Conservation (phyloP, 345 rosid species). For the Rhodamnia argentea region DNA sequence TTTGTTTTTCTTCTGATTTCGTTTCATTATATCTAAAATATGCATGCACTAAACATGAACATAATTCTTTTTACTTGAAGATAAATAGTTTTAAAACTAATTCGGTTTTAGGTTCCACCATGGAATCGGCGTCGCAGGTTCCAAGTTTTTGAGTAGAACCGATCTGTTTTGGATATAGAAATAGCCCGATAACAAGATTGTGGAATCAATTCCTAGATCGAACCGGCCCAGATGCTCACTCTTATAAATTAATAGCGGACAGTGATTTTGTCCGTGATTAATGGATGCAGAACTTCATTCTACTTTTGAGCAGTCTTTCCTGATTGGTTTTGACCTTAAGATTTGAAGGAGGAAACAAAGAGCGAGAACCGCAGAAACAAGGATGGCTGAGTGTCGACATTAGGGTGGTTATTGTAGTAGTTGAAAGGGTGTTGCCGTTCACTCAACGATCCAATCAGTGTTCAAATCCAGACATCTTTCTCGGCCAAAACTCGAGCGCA, state of each 20-base stretch:
- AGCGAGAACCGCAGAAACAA: not conserved
- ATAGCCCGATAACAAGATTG: not conserved
- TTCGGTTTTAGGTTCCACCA: not conserved
- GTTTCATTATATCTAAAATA: not conserved
- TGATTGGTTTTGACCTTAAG: not conserved
- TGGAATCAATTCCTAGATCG: not conserved
- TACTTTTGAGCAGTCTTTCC: not conserved
- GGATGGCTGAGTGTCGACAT: not conserved
- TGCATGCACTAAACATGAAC: not conserved
- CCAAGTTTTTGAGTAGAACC: not conserved
- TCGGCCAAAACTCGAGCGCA: not conserved
- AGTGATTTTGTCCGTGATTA: not conserved
- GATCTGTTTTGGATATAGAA: not conserved
- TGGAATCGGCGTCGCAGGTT: accelerated
- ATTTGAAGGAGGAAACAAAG: no score
- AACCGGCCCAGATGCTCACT: accelerated
- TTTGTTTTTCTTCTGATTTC: not conserved
- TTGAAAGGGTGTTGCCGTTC: not conserved
- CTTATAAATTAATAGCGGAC: not conserved
- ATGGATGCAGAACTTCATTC: not conserved
- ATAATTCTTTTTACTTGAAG: not conserved
- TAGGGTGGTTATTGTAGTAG: not conserved
- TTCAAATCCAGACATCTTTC: not conserved
- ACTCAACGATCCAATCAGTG: not conserved
- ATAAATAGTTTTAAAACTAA: not conserved